These are phyloP conservation scores for Kwoniella botswanensis DNA, from an alignment of 768 basidiomycete species.

Conservation along the genomic window DNA sequence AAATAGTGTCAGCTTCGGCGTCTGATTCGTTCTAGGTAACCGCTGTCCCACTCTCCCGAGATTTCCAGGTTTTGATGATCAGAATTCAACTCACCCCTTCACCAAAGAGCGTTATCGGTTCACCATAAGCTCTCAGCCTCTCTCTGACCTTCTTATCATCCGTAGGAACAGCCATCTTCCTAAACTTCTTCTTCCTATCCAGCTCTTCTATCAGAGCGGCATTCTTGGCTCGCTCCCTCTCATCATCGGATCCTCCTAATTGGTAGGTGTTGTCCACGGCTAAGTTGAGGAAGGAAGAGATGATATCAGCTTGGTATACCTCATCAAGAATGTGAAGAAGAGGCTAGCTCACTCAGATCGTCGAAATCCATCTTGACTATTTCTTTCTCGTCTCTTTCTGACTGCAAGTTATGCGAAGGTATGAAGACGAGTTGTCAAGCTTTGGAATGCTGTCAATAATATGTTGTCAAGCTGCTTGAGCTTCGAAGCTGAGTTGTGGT, in stretches of 20 bases:
- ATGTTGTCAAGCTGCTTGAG: neutral
- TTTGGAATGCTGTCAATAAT: neutral
- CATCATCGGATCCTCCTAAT: constrained; percentile 54
- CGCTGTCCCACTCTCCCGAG: no score
- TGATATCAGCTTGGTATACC: neutral
- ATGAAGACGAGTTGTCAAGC: neutral
- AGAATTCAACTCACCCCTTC: constrained; percentile 74
- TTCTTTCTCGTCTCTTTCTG: neutral
- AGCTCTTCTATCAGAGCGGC: constrained; percentile 89
- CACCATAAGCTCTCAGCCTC: constrained; percentile 86
- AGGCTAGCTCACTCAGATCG: constrained; percentile 39
- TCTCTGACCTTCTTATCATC: constrained; percentile 93
- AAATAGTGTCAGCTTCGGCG: neutral
- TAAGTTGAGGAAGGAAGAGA: neutral
- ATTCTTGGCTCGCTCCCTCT: constrained; percentile 62
- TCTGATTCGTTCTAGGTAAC: no score
- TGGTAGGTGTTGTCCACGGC: constrained; percentile 50
- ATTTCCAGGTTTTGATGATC: no score
- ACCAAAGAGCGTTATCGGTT: constrained; percentile 96
- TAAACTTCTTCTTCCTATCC: constrained; percentile 95
- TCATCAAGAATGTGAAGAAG: neutral
- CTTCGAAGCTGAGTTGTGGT: neutral
- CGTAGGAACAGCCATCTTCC: constrained; percentile 92
- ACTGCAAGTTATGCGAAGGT: neutral
- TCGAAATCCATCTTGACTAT: constrained; percentile 48